Evolutionary conservation across 2,329 filamentous ascomycete genomes (phyloP).

Genomic region (Ophiostoma angusticollis): DNA sequence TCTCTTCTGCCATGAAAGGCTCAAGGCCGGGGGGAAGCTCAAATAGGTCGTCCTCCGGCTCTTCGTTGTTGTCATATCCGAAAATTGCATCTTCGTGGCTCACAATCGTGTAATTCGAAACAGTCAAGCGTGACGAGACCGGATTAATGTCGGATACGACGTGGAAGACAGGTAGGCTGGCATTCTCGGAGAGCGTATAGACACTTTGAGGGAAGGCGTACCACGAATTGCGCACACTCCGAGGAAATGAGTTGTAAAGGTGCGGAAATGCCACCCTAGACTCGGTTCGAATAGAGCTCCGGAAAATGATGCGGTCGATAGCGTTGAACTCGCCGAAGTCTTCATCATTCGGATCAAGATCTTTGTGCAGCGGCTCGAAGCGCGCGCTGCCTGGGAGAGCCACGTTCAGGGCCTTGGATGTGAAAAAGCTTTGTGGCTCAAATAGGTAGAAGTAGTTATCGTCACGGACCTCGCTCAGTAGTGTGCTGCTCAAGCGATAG

Average conservation of each 20-base stretch:
- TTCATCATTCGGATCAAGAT: conserved; percentile 96
- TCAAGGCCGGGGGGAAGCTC: conserved; percentile 66
- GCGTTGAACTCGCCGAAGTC: conserved; percentile 99
- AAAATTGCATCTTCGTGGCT: conserved; percentile 93
- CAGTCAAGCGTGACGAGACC: conserved; percentile 87
- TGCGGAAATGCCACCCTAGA: conserved; percentile 91
- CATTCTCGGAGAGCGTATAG: conserved; percentile 77
- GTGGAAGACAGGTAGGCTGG: conserved; percentile 86
- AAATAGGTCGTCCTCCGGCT: conserved; percentile 70
- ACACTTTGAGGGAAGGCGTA: conserved; percentile 90
- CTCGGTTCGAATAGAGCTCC: conserved; percentile 85
- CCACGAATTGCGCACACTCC: conserved; percentile 87
- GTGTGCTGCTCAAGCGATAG: conserved; percentile 79
- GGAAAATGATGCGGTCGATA: conserved; percentile 98
- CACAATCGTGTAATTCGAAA: conserved; percentile 82
- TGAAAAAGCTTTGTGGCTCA: conserved; percentile 86
- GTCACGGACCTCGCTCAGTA: conserved; percentile 85
- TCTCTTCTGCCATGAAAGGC: conserved; percentile 82
- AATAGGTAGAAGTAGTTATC: conserved; percentile 98
- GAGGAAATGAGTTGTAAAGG: conserved; percentile 88
- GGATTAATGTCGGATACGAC: conserved; percentile 98
- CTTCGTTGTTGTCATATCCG: conserved; percentile 61
- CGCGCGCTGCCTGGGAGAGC: conserved; percentile 94
- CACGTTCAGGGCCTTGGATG: conserved; percentile 92
- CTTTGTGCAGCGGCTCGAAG: conserved; percentile 95